Evolutionary conservation across 1,284 basidiomycete genomes (phyloP), one percentile per base, ranked within the genome.

Genomic region (Malassezia japonica): DNA sequence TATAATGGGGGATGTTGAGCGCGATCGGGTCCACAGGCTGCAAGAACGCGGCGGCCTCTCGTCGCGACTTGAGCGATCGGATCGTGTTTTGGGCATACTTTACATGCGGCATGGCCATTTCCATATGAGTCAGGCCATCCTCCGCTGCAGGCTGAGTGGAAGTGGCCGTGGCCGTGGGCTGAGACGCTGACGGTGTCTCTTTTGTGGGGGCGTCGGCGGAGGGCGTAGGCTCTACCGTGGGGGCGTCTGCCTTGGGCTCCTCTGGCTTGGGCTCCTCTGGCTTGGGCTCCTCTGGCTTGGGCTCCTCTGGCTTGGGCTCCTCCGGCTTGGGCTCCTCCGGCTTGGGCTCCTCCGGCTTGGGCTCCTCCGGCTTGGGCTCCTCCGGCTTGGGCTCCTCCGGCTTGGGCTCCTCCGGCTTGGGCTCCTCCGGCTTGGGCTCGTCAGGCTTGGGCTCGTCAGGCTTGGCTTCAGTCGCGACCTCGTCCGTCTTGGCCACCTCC

Each of bases 1-100:
- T 81, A 69, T 99, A 99, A 70, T 92, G 88, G 12, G 90, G 94
- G 56, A 98, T 86, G 62, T 83, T 83, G 59, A 95, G 80, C 1
- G 82, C 84, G 58, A 92, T 79, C n/a, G 83, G 80, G 71, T 98
- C 91, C 53, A 99, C 94, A 16, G 94, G 91, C 47, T 78, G 78
- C 46, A 86, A 75, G 76, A 98, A 99, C 1, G 88, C 83, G 6
- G 72, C 74, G 0, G 88, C 82, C 48, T 92, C 88, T 71, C 87
- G 87, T 64, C 83, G 75, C 76, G 87, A 90, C 78, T 88, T 92
- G 65, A 98, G 75, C 24, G 81, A 80, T 46, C 87, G 84, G 40
- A 96, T 75, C 1, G 85, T 84, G 7, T 83, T 85, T 51, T 82
- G 75, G 56, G 84, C 83, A 72, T 87, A 90, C 45, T 87, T 85